Base-by-base conservation (phyloP, 2,329 filamentous ascomycete species). In the Dothiorella sarmentorum region DNA sequence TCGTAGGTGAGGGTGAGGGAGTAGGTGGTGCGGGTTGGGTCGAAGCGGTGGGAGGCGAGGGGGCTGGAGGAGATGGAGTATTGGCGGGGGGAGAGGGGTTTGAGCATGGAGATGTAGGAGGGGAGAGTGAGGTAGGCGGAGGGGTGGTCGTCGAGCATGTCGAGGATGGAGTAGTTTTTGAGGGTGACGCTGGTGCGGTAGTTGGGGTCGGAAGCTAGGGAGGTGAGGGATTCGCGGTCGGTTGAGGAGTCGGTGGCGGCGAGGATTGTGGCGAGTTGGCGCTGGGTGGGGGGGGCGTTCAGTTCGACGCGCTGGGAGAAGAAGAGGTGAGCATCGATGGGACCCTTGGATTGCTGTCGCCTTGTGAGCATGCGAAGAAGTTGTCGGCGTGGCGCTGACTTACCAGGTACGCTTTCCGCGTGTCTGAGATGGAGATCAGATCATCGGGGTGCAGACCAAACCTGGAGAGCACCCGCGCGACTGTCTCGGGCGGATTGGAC, bases 1-100 rank as follows among this genome's bases (percentile, higher is more conserved):
- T 80, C 80, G 73, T 86, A 89, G 5, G 86, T 90, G 26, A 91
- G 76, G 0, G 85, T 83, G 31, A 80, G 79, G 53, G 75, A 76
- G 7, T 73, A 72, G 0, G 80, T 59, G 22, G 60, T 56, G 1
- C n/a, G 29, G 7, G 31, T 6, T 0, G 20, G 44, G 20, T 53
- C 57, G 9, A 56, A 37, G 38, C 38, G 42, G 11, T 10, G 31
- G 22, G 52, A 2, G 4, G 60, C 59, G 0, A 89, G 76, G 0
- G 87, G 86, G 0, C 87, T 89, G 0, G 87, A 90, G 1, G 87
- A 89, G 66, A 91, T 89, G 52, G 84, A 88, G 76, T 90, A 90
- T 70, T 88, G 85, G 13, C 87, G 80, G 26, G 87, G 79, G 26
- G 86, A 82, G 82, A 92, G 87, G 0, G 87, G 85, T 1, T 86